Conservation (phyloP, 2,329 filamentous ascomycete species). For the Hirsutella rhossiliensis region DNA sequence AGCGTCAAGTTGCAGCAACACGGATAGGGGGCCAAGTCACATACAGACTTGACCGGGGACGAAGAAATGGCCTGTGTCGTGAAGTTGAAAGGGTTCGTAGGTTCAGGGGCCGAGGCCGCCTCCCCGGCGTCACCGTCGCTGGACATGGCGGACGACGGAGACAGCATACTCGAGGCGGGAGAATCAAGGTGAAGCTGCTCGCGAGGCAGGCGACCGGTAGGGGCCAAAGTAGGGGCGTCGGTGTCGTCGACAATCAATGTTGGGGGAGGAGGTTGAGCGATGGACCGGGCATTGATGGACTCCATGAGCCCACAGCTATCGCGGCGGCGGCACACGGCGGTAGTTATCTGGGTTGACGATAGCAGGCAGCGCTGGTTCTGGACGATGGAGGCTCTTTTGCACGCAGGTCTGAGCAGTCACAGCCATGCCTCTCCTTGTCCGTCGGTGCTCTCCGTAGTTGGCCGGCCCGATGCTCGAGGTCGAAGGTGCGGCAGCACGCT, state of each 20-base stretch:
- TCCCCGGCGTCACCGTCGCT: constrained; percentile 7
- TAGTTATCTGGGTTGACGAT: too few relatives aligned
- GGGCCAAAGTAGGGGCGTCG: constrained; percentile 1
- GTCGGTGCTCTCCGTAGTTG: too few relatives aligned
- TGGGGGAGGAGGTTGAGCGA: constrained; percentile 2
- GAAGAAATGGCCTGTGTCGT: constrained; percentile 69
- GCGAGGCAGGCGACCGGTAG: not conserved
- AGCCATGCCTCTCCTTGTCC: too few relatives aligned
- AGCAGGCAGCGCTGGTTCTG: too few relatives aligned
- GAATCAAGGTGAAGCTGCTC: not conserved
- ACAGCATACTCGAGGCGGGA: constrained; percentile 3
- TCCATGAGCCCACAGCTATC: constrained; percentile 6
- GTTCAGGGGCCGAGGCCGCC: constrained; percentile 9
- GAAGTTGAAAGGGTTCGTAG: constrained; percentile 81
- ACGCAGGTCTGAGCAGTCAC: too few relatives aligned
- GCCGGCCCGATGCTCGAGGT: too few relatives aligned
- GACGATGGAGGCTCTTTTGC: too few relatives aligned
- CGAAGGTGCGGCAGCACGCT: too few relatives aligned
- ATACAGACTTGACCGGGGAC: constrained; percentile 64
- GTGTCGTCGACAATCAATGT: constrained; percentile 11
- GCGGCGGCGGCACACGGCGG: not conserved
- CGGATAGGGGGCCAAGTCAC: constrained; percentile 12
- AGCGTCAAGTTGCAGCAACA: not conserved
- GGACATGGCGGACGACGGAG: constrained; percentile 6
- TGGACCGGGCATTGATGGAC: not conserved